Base-by-base conservation (phyloP, 2,329 filamentous ascomycete species). In the Colletotrichum phormii region DNA sequence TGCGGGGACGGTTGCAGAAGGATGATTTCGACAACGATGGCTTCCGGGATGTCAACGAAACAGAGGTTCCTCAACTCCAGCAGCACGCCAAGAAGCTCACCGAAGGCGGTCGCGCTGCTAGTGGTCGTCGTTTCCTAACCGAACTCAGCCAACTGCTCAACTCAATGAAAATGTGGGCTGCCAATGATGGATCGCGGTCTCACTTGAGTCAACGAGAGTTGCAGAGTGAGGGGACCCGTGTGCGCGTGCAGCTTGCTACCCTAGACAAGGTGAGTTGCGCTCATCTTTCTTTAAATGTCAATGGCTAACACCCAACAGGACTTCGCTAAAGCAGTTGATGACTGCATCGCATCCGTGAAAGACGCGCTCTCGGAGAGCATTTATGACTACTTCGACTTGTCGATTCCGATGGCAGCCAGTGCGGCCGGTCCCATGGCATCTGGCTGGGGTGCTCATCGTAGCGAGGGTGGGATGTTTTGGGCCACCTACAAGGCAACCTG, bases 11-110 rank as follows among this genome's bases (percentile, higher is more conserved):
- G 4, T 76, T 92, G 7, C 78, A 82, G 63, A 87, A 87, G 57
- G 90, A 93, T 64, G 81, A 83, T 2, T 76, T 81, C 15, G 83
- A 89, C 2, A 80, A 84, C 15, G 71, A 71, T 15, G 90, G 90
- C 0, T 93, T 92, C 77, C 79, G 80, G 1, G 79, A 81, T 5
- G 53, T 82, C 0, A 83, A 88, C 2, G 86, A 92, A 71, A 93
- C 91, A 0, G 90, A 89, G 77, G 85, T 92, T 4, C 90, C 90
- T 1, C 84, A 86, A 58, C 83, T 93, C 0, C 89, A 90, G 76
- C 82, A 82, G 0, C 90, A 93, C 35, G 71, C 66, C 5, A 73
- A 65, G 55, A 73, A 73, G 29, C 54, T 73, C 15, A 65, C 71
- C 0, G 66, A 73, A 57, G 35, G 29, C n/a, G 73, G 76, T 35